These are phyloP conservation scores for Sarocladium oryzae DNA, from an alignment of 2,329 filamentous ascomycete genomes.

Conservation along the genomic window DNA sequence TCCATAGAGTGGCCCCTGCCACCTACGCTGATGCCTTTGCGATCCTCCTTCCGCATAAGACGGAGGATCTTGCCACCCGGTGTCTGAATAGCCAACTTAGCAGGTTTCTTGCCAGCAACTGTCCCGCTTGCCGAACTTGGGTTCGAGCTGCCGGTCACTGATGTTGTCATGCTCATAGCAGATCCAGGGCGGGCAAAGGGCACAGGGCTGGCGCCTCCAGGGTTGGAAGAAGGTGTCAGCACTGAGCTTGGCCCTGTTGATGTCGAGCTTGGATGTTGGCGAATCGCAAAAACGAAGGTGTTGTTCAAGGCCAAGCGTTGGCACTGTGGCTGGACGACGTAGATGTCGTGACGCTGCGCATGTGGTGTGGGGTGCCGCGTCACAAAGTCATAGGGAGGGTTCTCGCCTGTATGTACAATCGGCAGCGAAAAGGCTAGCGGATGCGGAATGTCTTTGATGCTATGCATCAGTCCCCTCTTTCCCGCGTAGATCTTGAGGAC, in stretches of 20 bases:
- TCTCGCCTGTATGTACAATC: constrained; percentile 82
- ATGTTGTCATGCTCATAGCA: constrained; percentile 58
- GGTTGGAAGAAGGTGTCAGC: constrained; percentile 40
- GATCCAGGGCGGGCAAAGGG: constrained; percentile 56
- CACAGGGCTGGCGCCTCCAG: constrained; percentile 47
- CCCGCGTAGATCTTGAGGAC: constrained; percentile 89
- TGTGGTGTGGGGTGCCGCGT: constrained; percentile 92
- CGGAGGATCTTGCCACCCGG: constrained; percentile 91
- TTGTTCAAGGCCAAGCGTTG: constrained; percentile 84
- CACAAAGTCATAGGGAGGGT: constrained; percentile 90
- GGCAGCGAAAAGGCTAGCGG: constrained; percentile 85
- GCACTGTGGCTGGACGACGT: constrained; percentile 94
- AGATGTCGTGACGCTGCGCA: constrained; percentile 94
- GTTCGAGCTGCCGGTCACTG: constrained; percentile 44
- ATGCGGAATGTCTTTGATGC: constrained; percentile 92
- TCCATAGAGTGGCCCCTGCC: constrained; percentile 33
- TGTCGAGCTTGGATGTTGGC: constrained; percentile 72
- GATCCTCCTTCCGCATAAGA: constrained; percentile 73
- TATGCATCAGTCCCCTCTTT: constrained; percentile 93
- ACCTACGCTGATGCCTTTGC: constrained; percentile 45
- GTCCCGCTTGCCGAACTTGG: constrained; percentile 47
- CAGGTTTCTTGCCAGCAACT: constrained; percentile 68
- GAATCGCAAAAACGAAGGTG: constrained; percentile 93
- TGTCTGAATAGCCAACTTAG: constrained; percentile 91
- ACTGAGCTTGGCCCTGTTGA: constrained; percentile 24